Base-by-base conservation (phyloP, 768 basidiomycete genomes). In the Auricularia auricula-judae region DNA sequence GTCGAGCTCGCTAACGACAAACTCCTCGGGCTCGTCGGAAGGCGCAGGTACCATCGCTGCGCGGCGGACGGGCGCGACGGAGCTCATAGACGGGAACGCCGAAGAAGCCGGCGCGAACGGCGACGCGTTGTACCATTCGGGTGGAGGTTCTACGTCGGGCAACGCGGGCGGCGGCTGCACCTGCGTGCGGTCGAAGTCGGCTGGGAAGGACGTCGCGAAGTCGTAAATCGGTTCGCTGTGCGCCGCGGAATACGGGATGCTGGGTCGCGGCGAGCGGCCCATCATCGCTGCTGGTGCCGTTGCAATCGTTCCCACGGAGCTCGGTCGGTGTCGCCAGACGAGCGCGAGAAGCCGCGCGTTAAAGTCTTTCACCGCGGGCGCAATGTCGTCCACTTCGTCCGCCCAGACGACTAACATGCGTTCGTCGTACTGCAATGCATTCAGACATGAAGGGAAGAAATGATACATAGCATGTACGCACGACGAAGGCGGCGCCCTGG, bases 291-390 rank as follows among this genome's bases (percentile, higher is more conserved):
- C 10, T 5, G 21, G 18, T 8, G 47, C 18, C 14, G 47, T 21
- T 8, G 47, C 47, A 18, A 18, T 18, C 11, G 47, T 18, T 18
- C 18, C 47, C 18, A 51, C 21, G 12, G 39, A 42, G 39, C 39
- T 42, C 18, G 47, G 18, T 5, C 47, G 47, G 16, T 51, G 47
- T 21, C 21, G 14, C 47, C 47, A 51, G 47, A 51, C 47, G 10
- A 51, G 47, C 11, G 85, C 84, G 77, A 93, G 89, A 71, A 93
- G 79, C 67, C 86, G 86, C 23, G 83, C 80, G 67, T 85, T 83
- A 63, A 85, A 81, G 67, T 84, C 82, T 65, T 76, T 76, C 60
- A 74, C 77, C 33, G 74, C 78, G 60, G 79, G 74, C 8, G 44
- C 39, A 33, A 65, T 65, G 23, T 61, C 59, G 35, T 65, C 64